Base-by-base conservation (phyloP, 2,329 filamentous ascomycete genomes). In the Arthroderma sp. region DNA sequence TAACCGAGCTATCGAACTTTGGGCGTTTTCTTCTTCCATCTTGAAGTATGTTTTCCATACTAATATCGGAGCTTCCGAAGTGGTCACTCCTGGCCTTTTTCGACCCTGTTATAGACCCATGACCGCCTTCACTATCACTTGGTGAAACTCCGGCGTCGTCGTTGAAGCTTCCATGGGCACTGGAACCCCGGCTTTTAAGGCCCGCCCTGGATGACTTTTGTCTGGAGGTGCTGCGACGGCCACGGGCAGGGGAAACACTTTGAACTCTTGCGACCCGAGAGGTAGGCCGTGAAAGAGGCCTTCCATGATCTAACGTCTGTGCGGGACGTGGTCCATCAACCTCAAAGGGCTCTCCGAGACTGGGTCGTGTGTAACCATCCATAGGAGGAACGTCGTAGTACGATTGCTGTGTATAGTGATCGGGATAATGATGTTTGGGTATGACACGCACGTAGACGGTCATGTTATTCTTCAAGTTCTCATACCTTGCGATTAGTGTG, bases 21-120 rank as follows among this genome's bases (percentile, higher is more conserved):
- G 89, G 86, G 59, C 87, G 80, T 72, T 96, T 95, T 61, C 91
- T 82, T 65, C 91, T 82, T 54, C 89, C 88, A 59, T 93, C 91
- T 66, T 96, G 89, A 50, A 98, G 84, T 64, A 98, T 96, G 62
- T 98, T 98, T 56, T 95, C 88, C 54, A 95, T 78, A 62, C 89
- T 96, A 59, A 98, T 98, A 56, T 98, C 91, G 10, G 91, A 94
- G 61, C 86, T 95, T 40, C 86, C 87, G 57, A 94, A 78, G 52
- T 86, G 83, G 57, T 95, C 88, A 52, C 73, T 79, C 64, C 85
- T 87, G 55, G 75, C 77, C 62, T 83, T 83, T 57, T 83, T 81
- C 48, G 82, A 82, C 53, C 75, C 75, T 10, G 72, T 71, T 41
- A 83, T 74, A 45, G 86, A 88, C 53, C 78, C 82, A 50, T 83